Percentiles rank a stretch among this genome's conserved stretches.
These are phyloP conservation scores for Sporothrix brasiliensis DNA, from an alignment of 2,329 filamentous ascomycete genomes.

Conservation along the genomic window DNA sequence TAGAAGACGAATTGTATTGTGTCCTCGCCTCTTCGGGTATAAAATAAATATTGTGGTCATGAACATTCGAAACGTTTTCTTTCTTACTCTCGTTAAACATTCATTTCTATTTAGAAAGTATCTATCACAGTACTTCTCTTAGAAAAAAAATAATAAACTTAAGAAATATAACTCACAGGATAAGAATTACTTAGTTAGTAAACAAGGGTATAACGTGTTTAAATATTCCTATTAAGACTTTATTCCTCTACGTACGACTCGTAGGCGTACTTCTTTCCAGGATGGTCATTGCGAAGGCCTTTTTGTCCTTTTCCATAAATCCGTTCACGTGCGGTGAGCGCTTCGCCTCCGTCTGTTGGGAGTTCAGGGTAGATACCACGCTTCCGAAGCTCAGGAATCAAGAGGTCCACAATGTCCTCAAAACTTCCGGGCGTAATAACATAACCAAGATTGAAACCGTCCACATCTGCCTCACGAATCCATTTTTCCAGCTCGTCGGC, in stretches of 20 bases:
- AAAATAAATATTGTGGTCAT: no score
- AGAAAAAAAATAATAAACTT: no score
- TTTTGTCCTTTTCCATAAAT: constrained; percentile 63
- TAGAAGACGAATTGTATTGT: no score
- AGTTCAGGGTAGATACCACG: constrained; percentile 51
- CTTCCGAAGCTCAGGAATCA: constrained; percentile 63
- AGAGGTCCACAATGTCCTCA: constrained; percentile 65
- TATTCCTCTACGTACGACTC: constrained; percentile 40
- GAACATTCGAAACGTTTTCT: no score
- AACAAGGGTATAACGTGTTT: no score
- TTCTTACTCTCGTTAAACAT: no score
- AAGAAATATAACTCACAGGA: no score
- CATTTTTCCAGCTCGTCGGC: constrained; percentile 69
- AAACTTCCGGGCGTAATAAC: constrained; percentile 58
- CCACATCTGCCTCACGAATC: constrained; percentile 69
- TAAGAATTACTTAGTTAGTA: no score
- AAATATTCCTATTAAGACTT: background rate
- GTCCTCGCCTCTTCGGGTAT: no score
- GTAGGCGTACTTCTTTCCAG: constrained; percentile 63
- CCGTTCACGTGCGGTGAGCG: constrained; percentile 61
- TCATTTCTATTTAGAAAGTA: no score
- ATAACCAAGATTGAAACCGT: constrained; percentile 70
- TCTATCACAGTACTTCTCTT: no score
- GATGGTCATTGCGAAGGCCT: constrained; percentile 60
- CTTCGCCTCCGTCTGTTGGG: constrained; percentile 34